Base-by-base conservation (phyloP, 2,329 filamentous ascomycete species). In the Fusarium pininemorale region DNA sequence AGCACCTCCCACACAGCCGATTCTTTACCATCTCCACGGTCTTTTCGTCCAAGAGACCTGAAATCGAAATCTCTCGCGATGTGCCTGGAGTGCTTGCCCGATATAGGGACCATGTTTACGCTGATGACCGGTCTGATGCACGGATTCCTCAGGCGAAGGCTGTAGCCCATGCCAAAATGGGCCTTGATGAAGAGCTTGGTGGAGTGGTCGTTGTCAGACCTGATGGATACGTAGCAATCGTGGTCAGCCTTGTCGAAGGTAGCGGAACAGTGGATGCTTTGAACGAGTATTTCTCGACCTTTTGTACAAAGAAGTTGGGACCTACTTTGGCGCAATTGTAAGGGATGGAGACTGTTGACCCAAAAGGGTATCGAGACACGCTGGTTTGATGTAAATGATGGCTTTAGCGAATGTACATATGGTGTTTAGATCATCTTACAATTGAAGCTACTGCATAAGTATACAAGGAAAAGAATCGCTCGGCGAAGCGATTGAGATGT, bases 121-220 rank as follows among this genome's bases (percentile, higher is more conserved):
- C 94, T 2, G 95, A 98, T 78, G 94, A 98, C 81, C 87, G 93
- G 54, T 91, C 90, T 85, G 93, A 96, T 80, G 85, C 88, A 48
- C 87, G 90, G 12, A 91, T 94, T 2, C 91, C 92, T 0, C 86
- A 92, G 26, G 92, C 93, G 3, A 87, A 87, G 75, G 94, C 92
- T 10, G 87, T 93, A 6, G 94, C 94, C 10, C 95, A 98, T 82
- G 91, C 92, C 47, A 98, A 97, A 87, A 92, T 97, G 87, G 95
- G 95, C 0, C 81, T 98, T 32, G 89, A 92, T 73, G 86, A 92
- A 78, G 90, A 93, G 70, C 88, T 85, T 70, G 94, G 94, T 16
- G 94, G 92, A 64, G 89, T 98, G 5, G 91, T 97, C 4, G 92
- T 98, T 15, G 93, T 97, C 13, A 86, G 95, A 50, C 95, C 95